These are phyloP conservation scores for Pleurotus tuber-regium DNA, from an alignment of 768 basidiomycete species.

Conservation along the genomic window DNA sequence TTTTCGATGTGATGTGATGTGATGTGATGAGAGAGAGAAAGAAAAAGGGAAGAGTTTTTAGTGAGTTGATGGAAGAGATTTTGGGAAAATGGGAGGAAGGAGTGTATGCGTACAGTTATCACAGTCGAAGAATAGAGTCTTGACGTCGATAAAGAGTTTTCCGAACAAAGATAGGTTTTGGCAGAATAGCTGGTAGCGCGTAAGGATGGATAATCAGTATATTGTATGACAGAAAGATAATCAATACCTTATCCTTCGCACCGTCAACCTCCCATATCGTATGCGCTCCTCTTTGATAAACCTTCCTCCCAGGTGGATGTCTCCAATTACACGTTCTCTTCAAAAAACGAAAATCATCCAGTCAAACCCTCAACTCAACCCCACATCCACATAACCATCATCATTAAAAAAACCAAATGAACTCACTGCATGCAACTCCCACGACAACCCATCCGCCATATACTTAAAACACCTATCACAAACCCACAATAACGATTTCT, in stretches of 20 bases:
- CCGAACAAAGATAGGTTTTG: conserved; percentile 95
- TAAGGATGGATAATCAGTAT: neutral
- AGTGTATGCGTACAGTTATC: conserved; percentile 66
- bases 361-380: too few species aligned
- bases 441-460: conserved; percentile 70
- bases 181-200: conserved; percentile 74
- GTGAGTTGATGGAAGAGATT: neutral
- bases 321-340: conserved; percentile 67
- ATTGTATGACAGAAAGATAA: neutral
- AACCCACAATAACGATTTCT: conserved; percentile 67
- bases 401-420: neutral
- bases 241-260: conserved; percentile 70
- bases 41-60: too few species aligned
- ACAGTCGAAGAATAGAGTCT: conserved; percentile 90
- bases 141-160: conserved; percentile 98
- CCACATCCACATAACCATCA: neutral
- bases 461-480: conserved; percentile 98
- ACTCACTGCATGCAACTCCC: conserved; percentile 68
- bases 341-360: too few species aligned
- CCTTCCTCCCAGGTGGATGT: conserved; percentile 84
- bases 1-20: conserved; percentile 1
- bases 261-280: conserved; percentile 97
- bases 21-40: too few species aligned
- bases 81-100: neutral
- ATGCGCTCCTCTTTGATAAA: conserved; percentile 87